These are phyloP conservation scores for Silene uniflora DNA, from an alignment of 148 eudicot genomes.

Conservation along the genomic window DNA sequence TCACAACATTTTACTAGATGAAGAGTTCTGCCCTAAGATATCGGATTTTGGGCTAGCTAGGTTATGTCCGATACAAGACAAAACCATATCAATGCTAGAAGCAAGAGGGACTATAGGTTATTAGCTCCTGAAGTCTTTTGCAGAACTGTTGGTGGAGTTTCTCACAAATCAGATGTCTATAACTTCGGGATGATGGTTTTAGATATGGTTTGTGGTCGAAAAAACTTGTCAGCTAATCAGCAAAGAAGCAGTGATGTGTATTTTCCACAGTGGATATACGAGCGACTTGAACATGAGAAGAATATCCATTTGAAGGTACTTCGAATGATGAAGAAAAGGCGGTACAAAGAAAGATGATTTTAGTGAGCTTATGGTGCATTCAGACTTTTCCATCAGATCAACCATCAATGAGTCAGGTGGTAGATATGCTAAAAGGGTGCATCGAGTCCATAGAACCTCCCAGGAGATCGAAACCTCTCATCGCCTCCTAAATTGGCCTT, in stretches of 20 bases:
- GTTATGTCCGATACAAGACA: slow-evolving; percentile 1
- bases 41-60: slow-evolving; percentile 7
- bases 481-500: neutral
- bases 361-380: slow-evolving; percentile 9
- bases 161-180: slow-evolving; percentile 10
- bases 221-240: neutral
- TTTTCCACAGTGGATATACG: neutral
- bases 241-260: neutral
- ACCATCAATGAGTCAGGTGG: slow-evolving; percentile 7
- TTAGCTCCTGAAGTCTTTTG: slow-evolving; percentile 9
- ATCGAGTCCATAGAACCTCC: neutral
- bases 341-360: slow-evolving; percentile 7
- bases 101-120: slow-evolving; percentile 11
- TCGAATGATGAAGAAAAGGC: neutral
- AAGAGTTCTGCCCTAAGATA: slow-evolving; percentile 8
- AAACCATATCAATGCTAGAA: neutral
- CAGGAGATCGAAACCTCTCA: neutral
- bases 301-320: neutral
- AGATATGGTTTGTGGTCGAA: slow-evolving; percentile 8
- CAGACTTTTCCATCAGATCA: slow-evolving; percentile 6
- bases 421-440: slow-evolving; percentile 5
- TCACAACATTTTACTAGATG: neutral
- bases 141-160: slow-evolving; percentile 6
- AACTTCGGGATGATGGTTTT: slow-evolving; percentile 12
- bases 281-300: slow-evolving; percentile 9